Evolutionary conservation across 1,284 basidiomycete genomes (phyloP).

Genomic region (Anthracocystis setariae): DNA sequence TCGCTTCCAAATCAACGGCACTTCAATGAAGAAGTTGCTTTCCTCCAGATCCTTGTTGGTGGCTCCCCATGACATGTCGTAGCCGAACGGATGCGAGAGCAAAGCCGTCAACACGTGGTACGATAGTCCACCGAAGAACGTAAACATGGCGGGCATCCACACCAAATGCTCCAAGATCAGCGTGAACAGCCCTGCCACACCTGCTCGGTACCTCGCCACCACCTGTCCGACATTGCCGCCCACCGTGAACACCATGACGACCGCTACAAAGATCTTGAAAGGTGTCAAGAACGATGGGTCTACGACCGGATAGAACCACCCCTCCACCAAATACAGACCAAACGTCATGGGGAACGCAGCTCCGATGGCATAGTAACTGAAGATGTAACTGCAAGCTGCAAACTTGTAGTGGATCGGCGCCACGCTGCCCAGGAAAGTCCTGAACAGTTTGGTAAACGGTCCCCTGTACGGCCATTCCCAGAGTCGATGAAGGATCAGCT

Average conservation of each 20-base stretch:
- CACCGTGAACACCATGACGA: constrained; percentile 79
- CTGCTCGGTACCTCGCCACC: constrained; percentile 79
- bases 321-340: constrained; percentile 78
- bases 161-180: constrained; percentile 76
- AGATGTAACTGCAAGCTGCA: constrained; percentile 77
- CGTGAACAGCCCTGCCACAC: constrained; percentile 73
- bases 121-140: constrained; percentile 44
- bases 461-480: constrained; percentile 78
- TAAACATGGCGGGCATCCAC: constrained; percentile 76
- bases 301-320: constrained; percentile 75
- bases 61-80: constrained; percentile 79
- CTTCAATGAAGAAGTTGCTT: constrained; percentile 83
- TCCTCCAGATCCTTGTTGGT: constrained; percentile 55
- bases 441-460: constrained; percentile 80
- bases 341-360: constrained; percentile 75
- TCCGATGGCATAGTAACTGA: constrained; percentile 80
- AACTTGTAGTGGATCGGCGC: constrained; percentile 77
- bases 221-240: constrained; percentile 79
- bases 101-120: constrained; percentile 75
- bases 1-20: constrained; percentile 75
- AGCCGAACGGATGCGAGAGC: constrained; percentile 82
- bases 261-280: constrained; percentile 81
- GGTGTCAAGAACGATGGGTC: constrained; percentile 72
- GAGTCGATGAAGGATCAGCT: constrained; percentile 67
- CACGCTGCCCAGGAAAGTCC: constrained; percentile 76